A percentile compares a stretch with the other conserved stretches of the same genome.
Evolutionary conservation across 2,329 filamentous ascomycete species (phyloP).

Genomic region (Colletotrichum limetticola): DNA sequence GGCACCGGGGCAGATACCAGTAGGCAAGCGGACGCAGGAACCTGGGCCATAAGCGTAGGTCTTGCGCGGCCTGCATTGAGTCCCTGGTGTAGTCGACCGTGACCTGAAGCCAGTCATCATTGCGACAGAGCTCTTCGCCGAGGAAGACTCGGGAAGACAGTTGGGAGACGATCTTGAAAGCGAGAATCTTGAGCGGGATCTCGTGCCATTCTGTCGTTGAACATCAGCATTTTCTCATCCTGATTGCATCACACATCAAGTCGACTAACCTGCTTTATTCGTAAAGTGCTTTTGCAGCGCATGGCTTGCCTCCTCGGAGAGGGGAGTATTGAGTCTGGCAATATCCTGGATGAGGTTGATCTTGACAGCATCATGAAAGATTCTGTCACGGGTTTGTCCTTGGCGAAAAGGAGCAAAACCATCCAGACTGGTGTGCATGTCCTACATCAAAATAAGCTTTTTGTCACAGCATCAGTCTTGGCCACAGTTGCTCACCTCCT

Average conservation of each 20-base stretch:
- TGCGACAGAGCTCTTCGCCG: slow-evolving; percentile 54
- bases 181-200: neutral
- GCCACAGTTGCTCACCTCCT: neutral
- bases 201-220: slow-evolving; percentile 38
- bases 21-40: slow-evolving; percentile 53
- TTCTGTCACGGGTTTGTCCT: neutral
- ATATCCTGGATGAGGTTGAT: neutral
- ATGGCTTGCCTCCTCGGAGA: neutral
- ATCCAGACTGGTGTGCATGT: neutral
- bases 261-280: neutral
- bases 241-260: neutral
- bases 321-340: neutral
- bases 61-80: slow-evolving; percentile 45
- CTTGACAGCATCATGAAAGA: neutral
- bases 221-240: neutral
- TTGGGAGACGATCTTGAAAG: slow-evolving; percentile 51
- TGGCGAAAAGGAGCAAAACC: neutral
- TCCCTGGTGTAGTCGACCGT: slow-evolving; percentile 54
- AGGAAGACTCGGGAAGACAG: slow-evolving; percentile 61
- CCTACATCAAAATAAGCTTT: neutral
- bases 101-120: slow-evolving; percentile 58
- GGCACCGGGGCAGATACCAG: slow-evolving; percentile 53
- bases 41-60: slow-evolving; percentile 53
- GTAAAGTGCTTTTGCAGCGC: neutral
- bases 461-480: neutral